Percentiles rank a stretch among this genome's conserved stretches.
Evolutionary conservation across 1,139 yeast species (phyloP).

Genomic region (Yamadazyma blattariae): DNA sequence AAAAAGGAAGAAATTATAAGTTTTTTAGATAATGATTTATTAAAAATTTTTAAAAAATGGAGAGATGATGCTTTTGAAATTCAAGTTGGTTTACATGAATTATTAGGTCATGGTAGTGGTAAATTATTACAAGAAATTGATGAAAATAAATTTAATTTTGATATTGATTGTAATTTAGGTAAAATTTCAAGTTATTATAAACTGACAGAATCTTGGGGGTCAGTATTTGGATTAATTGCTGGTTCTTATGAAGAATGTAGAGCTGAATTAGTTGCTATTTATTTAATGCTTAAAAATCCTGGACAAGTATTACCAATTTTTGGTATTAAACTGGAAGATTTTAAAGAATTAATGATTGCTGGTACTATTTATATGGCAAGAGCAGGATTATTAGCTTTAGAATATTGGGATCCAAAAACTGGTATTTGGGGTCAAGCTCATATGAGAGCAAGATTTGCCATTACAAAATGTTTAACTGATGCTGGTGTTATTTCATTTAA

Average conservation of each 20-base stretch:
- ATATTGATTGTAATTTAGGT: slow-evolving; percentile 63
- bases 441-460: slow-evolving; percentile 89
- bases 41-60: slow-evolving; percentile 62
- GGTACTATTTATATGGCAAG: slow-evolving; percentile 82
- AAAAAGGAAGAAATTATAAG: slow-evolving; percentile 66
- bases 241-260: slow-evolving; percentile 92
- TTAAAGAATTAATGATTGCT: slow-evolving; percentile 62
- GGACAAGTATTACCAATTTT: slow-evolving; percentile 63
- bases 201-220: slow-evolving; percentile 87
- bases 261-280: slow-evolving; percentile 88
- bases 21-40: slow-evolving; percentile 54
- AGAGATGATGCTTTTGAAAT: slow-evolving; percentile 85
- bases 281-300: slow-evolving; percentile 64
- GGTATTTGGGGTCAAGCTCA: slow-evolving; percentile 95
- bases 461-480: slow-evolving; percentile 68
- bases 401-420: slow-evolving; percentile 81
- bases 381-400: slow-evolving; percentile 79
- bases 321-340: slow-evolving; percentile 56
- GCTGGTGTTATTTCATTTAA: slow-evolving; percentile 64
- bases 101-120: slow-evolving; percentile 92
- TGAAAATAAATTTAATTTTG: slow-evolving; percentile 71
- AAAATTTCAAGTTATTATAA: slow-evolving; percentile 65
- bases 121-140: slow-evolving; percentile 66
- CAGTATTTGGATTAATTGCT: slow-evolving; percentile 74
- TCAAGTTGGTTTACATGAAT: slow-evolving; percentile 89